Evolutionary conservation across 352 stramenopile genomes (phyloP).

Genomic region (Globisporangium nagaii): DNA sequence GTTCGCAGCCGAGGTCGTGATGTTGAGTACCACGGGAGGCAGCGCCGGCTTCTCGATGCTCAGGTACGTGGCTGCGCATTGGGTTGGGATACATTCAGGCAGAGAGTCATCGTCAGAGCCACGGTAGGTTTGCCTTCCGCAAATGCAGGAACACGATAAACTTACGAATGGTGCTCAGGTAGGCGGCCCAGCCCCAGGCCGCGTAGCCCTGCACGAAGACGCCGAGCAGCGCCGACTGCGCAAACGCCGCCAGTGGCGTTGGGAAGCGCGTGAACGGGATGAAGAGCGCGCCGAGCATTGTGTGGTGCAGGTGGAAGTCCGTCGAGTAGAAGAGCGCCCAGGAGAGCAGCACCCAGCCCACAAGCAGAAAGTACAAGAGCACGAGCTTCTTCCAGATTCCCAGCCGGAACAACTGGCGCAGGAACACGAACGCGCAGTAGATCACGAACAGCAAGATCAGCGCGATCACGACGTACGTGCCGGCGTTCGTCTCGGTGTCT

Average conservation of each 20-base stretch:
- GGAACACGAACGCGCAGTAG: slow-evolving; percentile 25
- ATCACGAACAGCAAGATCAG: slow-evolving; percentile 25
- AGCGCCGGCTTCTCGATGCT: slow-evolving; percentile 34
- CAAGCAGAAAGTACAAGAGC: slow-evolving; percentile 26
- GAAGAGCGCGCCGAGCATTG: slow-evolving; percentile 57
- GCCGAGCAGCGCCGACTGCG: slow-evolving; percentile 48
- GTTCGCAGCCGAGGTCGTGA: slow-evolving; percentile 31
- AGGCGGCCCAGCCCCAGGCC: slow-evolving; percentile 67
- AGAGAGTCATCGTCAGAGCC: background rate
- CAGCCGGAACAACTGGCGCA: slow-evolving; percentile 41
- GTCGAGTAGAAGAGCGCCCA: slow-evolving; percentile 56
- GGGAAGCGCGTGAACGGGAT: slow-evolving; percentile 70
- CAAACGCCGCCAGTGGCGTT: slow-evolving; percentile 39
- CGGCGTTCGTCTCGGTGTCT: slow-evolving; percentile 26
- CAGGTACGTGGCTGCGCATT: slow-evolving; percentile 50
- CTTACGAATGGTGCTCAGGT: slow-evolving; percentile 59
- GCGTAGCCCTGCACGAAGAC: slow-evolving; percentile 73
- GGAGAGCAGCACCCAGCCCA: slow-evolving; percentile 31
- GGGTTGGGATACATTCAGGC: background rate
- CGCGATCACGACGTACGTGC: slow-evolving; percentile 59
- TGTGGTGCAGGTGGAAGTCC: slow-evolving; percentile 69
- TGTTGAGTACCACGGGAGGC: slow-evolving; percentile 26
- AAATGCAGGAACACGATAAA: slow-evolving; percentile 1
- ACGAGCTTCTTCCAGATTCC: slow-evolving; percentile 29
- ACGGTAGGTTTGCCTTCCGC: too few relatives aligned